phyloP scores from a whole-genome alignment of 2,329 filamentous ascomycete species.

The Stagonosporopsis chrysanthemi region DNA sequence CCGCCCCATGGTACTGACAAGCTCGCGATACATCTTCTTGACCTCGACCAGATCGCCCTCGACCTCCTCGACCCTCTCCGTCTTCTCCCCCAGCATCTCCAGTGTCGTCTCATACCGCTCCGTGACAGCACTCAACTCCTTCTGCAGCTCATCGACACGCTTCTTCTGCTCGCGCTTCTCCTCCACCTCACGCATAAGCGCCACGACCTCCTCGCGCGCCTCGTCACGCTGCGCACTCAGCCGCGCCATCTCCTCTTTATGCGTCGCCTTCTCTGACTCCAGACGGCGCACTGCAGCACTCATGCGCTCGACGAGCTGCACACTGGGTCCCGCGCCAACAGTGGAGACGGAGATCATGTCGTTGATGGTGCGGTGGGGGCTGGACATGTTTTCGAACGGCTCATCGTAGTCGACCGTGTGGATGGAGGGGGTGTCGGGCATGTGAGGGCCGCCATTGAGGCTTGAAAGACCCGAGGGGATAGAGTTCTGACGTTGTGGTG shows the following conservation, averaged over 20 bases:
- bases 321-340: constrained; percentile 86
- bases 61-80: constrained; percentile 91
- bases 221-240: constrained; percentile 89
- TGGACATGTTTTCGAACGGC: constrained; percentile 63
- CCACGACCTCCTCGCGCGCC: constrained; percentile 88
- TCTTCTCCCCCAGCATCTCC: constrained; percentile 96
- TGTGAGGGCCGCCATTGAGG: constrained; percentile 45
- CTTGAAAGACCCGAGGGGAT: constrained; percentile 41
- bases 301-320: constrained; percentile 96
- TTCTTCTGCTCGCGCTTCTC: constrained; percentile 67
- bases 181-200: constrained; percentile 86
- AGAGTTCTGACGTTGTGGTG: constrained; percentile 47
- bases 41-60: constrained; percentile 88
- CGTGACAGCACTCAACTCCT: constrained; percentile 72
- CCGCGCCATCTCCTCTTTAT: constrained; percentile 83
- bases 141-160: constrained; percentile 71
- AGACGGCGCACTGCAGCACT: constrained; percentile 89
- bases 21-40: constrained; percentile 93
- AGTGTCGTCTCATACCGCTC: constrained; percentile 87
- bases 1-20: constrained; percentile 77
- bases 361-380: constrained; percentile 68
- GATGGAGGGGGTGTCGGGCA: constrained; percentile 56
- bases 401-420: constrained; percentile 57
- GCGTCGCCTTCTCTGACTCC: constrained; percentile 88
- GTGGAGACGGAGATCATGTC: constrained; percentile 91